Percentiles rank a stretch among this genome's conserved stretches.
These are phyloP conservation scores for Pichia nanzhaoensis DNA, from an alignment of 805 yeast genomes.

Conservation along the genomic window DNA sequence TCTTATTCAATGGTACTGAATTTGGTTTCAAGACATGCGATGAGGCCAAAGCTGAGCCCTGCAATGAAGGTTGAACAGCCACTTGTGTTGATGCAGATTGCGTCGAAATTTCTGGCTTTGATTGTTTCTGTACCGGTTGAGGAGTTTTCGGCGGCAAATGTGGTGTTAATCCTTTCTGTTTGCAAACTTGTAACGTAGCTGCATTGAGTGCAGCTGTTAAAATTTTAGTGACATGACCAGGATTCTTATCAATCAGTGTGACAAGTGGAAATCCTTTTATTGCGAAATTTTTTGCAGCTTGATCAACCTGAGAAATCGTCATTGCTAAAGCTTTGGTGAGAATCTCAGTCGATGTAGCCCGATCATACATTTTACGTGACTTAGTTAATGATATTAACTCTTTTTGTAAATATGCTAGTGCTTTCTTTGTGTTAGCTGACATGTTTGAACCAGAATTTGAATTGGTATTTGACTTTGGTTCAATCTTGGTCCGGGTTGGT, in stretches of 20 bases:
- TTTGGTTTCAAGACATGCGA: too few species aligned
- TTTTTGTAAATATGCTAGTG: conserved; percentile 78
- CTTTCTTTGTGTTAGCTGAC: conserved; percentile 47
- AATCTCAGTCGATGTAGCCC: conserved; percentile 76
- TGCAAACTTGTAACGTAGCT: conserved; percentile 57
- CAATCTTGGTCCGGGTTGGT: neutral
- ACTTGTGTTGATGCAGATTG: conserved; percentile 15
- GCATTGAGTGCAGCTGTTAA: conserved; percentile 76
- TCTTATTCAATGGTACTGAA: too few species aligned
- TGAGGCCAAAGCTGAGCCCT: too few species aligned
- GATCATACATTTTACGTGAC: conserved; percentile 67
- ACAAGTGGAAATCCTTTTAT: conserved; percentile 73
- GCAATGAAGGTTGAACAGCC: neutral
- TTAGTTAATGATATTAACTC: conserved; percentile 77
- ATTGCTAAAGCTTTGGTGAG: conserved; percentile 88
- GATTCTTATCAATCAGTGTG: conserved; percentile 72
- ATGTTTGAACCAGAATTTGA: neutral
- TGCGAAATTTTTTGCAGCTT: conserved; percentile 80
- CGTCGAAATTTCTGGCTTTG: conserved; percentile 23
- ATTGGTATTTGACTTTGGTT: neutral
- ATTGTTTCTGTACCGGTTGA: conserved; percentile 20
- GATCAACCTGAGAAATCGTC: conserved; percentile 85
- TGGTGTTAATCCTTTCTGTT: conserved; percentile 40
- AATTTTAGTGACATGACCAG: conserved; percentile 71
- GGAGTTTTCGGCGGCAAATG: conserved; percentile 15